Percentiles rank a stretch among this genome's conserved stretches.
Conservation (phyloP, 768 basidiomycete species). For the Pisolithus tinctorius region DNA sequence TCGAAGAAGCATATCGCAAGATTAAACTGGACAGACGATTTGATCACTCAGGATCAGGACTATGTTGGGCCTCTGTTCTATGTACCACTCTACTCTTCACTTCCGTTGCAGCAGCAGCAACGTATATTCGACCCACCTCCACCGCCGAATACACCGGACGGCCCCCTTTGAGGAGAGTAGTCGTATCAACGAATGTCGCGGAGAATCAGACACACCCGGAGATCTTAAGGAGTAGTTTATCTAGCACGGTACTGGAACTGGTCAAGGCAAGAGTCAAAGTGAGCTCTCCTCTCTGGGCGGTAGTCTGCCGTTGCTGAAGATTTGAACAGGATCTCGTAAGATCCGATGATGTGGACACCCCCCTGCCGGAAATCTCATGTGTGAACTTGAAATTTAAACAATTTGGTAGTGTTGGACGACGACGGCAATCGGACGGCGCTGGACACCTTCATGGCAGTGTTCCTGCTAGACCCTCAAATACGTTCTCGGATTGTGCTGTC, state of each 20-base stretch:
- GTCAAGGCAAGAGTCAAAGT: slow-evolving; percentile 92
- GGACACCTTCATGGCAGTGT: slow-evolving; percentile 92
- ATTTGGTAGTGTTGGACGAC: slow-evolving; percentile 86
- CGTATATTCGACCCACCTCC: slow-evolving; percentile 93
- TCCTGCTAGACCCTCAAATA: slow-evolving; percentile 97
- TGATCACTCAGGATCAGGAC: slow-evolving; percentile 61
- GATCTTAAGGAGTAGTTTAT: slow-evolving; percentile 88
- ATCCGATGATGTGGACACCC: slow-evolving; percentile 89
- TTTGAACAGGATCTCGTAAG: slow-evolving; percentile 59
- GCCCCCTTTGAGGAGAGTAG: slow-evolving; percentile 85
- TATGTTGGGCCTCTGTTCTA: slow-evolving; percentile 83
- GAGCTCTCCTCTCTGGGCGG: slow-evolving; percentile 3
- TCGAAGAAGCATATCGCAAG: slow-evolving; percentile 92
- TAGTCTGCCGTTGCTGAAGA: slow-evolving; percentile 1
- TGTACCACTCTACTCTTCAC: slow-evolving; percentile 90
- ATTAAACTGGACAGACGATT: slow-evolving; percentile 87
- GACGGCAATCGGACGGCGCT: slow-evolving; percentile 85
- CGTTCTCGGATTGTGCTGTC: slow-evolving; percentile 44
- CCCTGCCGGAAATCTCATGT: slow-evolving; percentile 94
- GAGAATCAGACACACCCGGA: slow-evolving; percentile 99
- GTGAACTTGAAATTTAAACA: slow-evolving; percentile 93
- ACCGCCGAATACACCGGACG: slow-evolving; percentile 45
- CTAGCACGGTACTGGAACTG: slow-evolving; percentile 88
- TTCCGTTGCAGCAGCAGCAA: slow-evolving; percentile 93
- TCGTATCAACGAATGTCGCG: slow-evolving; percentile 95